Percentiles rank a stretch among this genome's conserved stretches.
Conservation (phyloP, 192 early-diverging fungal species). For the Spinellus fusiger region DNA sequence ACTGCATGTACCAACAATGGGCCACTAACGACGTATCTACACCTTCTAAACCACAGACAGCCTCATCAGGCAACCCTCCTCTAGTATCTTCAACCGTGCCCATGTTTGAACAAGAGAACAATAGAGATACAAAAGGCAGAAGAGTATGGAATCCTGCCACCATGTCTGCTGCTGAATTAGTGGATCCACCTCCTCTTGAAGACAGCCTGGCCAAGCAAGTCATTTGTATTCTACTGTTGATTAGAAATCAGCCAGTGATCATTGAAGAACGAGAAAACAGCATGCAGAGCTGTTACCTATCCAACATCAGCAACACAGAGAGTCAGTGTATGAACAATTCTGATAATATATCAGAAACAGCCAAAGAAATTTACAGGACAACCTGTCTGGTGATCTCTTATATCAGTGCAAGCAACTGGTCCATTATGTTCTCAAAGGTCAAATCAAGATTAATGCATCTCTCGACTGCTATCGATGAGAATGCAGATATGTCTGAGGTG, state of each 20-base stretch:
- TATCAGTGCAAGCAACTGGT: constrained; percentile 86
- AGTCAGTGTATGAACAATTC: constrained; percentile 6
- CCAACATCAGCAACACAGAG: not conserved
- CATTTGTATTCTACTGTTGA: constrained; percentile 46
- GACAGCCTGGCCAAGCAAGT: constrained; percentile 60
- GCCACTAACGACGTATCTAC: constrained; percentile 12
- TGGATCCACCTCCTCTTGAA: constrained; percentile 68
- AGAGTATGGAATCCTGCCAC: not conserved
- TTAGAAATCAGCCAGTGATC: constrained; percentile 42
- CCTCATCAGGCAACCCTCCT: not conserved
- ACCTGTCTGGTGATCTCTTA: constrained; percentile 76
- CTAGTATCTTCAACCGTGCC: not conserved
- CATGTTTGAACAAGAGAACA: not conserved
- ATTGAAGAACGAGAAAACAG: constrained; percentile 27
- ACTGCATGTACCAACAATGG: constrained; percentile 82
- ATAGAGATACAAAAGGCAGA: not conserved
- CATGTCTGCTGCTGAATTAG: not conserved
- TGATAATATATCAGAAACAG: not conserved
- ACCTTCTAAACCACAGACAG: not conserved
- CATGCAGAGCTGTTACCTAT: not conserved
- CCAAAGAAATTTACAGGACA: constrained; percentile 63
- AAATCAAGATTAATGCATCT: constrained; percentile 56
- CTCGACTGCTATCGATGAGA: constrained; percentile 55
- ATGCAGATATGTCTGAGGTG: constrained; percentile 61
- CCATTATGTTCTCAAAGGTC: constrained; percentile 64